These are phyloP conservation scores for Litsea cubeba DNA, from an alignment of 164 flowering plant genomes.

Conservation along the genomic window DNA sequence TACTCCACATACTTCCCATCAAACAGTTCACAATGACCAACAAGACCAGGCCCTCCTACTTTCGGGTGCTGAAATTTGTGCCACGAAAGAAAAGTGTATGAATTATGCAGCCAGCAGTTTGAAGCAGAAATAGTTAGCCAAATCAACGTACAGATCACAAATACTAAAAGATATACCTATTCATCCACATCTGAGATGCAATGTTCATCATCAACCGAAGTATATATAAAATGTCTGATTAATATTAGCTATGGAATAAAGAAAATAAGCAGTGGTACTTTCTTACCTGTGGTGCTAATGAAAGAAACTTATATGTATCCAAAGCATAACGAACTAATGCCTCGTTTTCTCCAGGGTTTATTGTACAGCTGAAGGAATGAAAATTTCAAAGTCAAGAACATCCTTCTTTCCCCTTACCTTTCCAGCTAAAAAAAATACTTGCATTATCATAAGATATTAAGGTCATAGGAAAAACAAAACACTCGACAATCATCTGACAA, in stretches of 20 bases:
- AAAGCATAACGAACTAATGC: constrained; percentile 93
- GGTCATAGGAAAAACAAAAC: too few species aligned
- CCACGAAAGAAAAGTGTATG: not conserved
- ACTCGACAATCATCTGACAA: too few species aligned
- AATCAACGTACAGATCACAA: not conserved
- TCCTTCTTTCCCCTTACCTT: not conserved
- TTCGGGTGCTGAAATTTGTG: constrained; percentile 50
- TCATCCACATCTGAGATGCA: not conserved
- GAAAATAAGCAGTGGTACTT: not conserved
- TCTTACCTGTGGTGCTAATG: constrained; percentile 76
- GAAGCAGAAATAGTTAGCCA: not conserved
- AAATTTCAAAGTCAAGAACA: constrained; percentile 1
- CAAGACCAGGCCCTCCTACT: constrained; percentile 93
- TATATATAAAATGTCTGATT: too few species aligned
- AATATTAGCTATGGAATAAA: not conserved
- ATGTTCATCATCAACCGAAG: not conserved
- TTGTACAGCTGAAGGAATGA: constrained; percentile 65
- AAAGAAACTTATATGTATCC: constrained; percentile 77
- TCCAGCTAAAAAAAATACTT: not conserved
- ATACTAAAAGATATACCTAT: not conserved
- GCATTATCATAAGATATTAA: too few species aligned
- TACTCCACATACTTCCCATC: constrained; percentile 72
- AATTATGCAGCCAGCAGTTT: constrained; percentile 10
- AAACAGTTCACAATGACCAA: constrained; percentile 52
- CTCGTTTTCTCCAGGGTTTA: constrained; percentile 98